phyloP scores from a whole-genome alignment of 1,284 basidiomycete genomes.

The Naganishia sp. region DNA sequence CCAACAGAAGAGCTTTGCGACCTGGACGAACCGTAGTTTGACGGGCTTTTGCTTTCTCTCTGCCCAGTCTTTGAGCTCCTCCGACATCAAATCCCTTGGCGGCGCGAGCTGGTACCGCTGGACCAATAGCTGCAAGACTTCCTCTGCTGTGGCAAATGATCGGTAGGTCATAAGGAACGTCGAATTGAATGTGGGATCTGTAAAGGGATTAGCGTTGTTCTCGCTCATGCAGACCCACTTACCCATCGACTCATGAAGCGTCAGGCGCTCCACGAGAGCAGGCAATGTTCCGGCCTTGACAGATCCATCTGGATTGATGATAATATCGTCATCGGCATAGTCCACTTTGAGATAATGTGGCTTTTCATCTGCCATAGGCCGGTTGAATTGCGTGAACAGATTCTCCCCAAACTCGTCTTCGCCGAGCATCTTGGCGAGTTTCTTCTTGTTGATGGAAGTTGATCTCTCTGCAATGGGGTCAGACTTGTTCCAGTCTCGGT shows the following conservation, averaged over 20 bases:
- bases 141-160: constrained; percentile 84
- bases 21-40: constrained; percentile 69
- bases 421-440: constrained; percentile 74
- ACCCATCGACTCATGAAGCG: constrained; percentile 83
- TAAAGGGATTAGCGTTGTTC: constrained; percentile 11
- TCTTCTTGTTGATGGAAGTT: constrained; percentile 51
- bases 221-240: constrained; percentile 39
- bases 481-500: not conserved
- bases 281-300: constrained; percentile 84
- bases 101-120: constrained; percentile 78
- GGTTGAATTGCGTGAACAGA: constrained; percentile 59
- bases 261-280: constrained; percentile 84
- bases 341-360: constrained; percentile 86
- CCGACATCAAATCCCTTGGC: constrained; percentile 66
- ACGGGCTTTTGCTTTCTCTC: constrained; percentile 87
- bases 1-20: constrained; percentile 24
- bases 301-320: constrained; percentile 78
- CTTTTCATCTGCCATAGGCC: constrained; percentile 56
- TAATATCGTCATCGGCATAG: constrained; percentile 77
- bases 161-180: constrained; percentile 97
- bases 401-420: constrained; percentile 60
- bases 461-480: constrained; percentile 13
- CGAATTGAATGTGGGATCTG: constrained; percentile 80
- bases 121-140: constrained; percentile 82
- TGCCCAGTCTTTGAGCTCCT: constrained; percentile 77